phyloP scores from a whole-genome alignment of 1,284 basidiomycete genomes.

The Ustilago crameri region DNA sequence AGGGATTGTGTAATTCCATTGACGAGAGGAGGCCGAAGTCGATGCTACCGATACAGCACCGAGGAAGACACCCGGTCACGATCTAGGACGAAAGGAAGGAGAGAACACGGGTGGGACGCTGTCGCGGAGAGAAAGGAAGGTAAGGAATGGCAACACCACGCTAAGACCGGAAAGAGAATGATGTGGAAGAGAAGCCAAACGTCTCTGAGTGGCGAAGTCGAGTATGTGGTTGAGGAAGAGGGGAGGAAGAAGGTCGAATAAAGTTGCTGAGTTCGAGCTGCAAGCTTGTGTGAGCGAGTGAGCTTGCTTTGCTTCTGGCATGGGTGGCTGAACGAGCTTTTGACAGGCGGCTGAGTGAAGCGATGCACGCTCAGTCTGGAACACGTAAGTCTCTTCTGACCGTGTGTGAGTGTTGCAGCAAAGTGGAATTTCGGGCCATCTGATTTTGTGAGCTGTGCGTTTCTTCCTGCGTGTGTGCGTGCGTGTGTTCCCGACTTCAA shows the following conservation, averaged over 20 bases:
- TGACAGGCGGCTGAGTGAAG: no score
- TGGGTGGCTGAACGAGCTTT: no score
- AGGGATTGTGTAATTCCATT: constrained; percentile 13
- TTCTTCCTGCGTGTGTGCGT: no score
- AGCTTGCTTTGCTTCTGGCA: no score
- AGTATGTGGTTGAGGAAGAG: not conserved
- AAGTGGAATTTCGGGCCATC: no score
- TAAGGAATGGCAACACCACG: constrained; percentile 12
- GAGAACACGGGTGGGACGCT: not conserved
- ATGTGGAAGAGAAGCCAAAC: not conserved
- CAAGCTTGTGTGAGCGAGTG: no score
- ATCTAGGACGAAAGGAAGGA: not conserved
- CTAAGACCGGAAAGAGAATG: constrained; percentile 20
- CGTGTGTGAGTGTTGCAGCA: no score
- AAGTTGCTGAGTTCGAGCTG: no score
- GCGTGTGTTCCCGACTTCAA: no score
- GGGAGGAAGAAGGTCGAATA: not conserved
- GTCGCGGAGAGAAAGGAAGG: constrained; percentile 13
- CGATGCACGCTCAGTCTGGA: no score
- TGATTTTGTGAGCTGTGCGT: no score
- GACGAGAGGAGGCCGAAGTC: not conserved
- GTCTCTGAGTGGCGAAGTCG: constrained; percentile 2
- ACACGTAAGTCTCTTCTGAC: no score
- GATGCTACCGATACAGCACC: not conserved
- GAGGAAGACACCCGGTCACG: not conserved